Evolutionary conservation across 2,329 filamentous ascomycete genomes (phyloP).

Genomic region (Penicillium crustosum): DNA sequence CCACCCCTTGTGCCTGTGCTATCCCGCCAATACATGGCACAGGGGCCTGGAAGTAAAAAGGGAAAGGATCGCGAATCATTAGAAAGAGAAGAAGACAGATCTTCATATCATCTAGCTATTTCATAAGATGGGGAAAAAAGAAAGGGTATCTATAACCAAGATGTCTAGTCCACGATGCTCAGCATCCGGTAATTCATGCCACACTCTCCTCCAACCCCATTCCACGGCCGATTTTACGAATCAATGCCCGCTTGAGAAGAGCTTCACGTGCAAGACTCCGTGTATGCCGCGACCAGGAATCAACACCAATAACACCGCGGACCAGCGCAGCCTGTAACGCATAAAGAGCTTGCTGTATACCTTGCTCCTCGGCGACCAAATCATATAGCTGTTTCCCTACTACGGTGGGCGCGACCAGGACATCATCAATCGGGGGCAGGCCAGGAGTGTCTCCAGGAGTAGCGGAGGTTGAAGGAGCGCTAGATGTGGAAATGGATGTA

Average conservation of each 20-base stretch:
- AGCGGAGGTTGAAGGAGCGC: conserved; percentile 16
- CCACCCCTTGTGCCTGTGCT: background rate
- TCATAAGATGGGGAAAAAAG: background rate
- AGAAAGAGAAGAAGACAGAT: background rate
- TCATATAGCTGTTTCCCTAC: conserved; percentile 91
- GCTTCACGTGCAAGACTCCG: conserved; percentile 50
- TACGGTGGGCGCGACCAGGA: conserved; percentile 89
- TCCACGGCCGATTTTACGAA: conserved; percentile 47
- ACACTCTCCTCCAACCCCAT: conserved; percentile 44
- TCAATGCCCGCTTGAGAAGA: conserved; percentile 48
- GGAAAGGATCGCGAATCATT: background rate
- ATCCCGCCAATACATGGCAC: too few relatives aligned
- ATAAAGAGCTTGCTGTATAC: conserved; percentile 82
- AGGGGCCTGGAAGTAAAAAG: background rate
- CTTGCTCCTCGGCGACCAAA: conserved; percentile 83
- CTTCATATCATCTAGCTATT: background rate
- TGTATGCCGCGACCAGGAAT: conserved; percentile 50
- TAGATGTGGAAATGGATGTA: conserved; percentile 25
- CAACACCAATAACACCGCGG: conserved; percentile 46
- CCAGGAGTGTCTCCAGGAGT: conserved; percentile 38
- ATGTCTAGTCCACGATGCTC: background rate
- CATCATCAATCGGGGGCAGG: conserved; percentile 79
- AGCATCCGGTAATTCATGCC: conserved; percentile 1
- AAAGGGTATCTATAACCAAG: conserved; percentile 17
- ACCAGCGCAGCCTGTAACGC: conserved; percentile 50